A percentile compares a stretch with the other conserved stretches of the same genome.
Evolutionary conservation across 179 eudicot species (phyloP).

Genomic region (Corrigiola litoralis): DNA sequence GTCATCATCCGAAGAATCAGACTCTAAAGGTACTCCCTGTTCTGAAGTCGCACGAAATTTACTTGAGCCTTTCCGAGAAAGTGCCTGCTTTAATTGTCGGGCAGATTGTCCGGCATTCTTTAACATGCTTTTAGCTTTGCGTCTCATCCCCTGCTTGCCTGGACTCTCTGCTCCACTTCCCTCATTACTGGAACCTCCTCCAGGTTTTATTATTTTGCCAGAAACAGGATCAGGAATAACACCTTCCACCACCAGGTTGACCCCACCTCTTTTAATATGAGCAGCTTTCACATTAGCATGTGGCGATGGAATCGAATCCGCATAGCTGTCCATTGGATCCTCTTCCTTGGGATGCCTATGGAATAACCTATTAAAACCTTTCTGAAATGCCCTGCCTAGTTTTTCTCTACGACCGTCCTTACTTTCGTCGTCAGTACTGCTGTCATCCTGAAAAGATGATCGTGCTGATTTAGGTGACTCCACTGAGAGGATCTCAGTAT

Average conservation of each 20-base stretch:
- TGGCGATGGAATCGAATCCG: constrained; percentile 36
- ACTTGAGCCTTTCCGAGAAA: constrained; percentile 46
- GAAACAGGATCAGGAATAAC: constrained; percentile 26
- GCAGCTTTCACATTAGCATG: constrained; percentile 32
- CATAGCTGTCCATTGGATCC: constrained; percentile 22
- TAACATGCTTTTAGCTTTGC: constrained; percentile 39
- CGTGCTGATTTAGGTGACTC: constrained; percentile 30
- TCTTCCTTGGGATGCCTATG: constrained; percentile 36
- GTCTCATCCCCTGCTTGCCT: constrained; percentile 31
- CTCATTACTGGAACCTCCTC: constrained; percentile 28
- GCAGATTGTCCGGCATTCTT: constrained; percentile 62
- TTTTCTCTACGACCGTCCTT: constrained; percentile 31
- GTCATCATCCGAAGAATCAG: constrained; percentile 42
- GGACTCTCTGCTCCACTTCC: constrained; percentile 38
- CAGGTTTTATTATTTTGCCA: constrained; percentile 14
- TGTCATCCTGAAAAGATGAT: constrained; percentile 28
- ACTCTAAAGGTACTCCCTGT: constrained; percentile 16
- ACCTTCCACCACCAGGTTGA: constrained; percentile 50
- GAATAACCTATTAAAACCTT: constrained; percentile 55
- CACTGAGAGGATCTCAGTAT: constrained; percentile 26
- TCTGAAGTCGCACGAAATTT: constrained; percentile 19
- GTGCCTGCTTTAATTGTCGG: constrained; percentile 30
- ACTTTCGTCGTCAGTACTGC: constrained; percentile 53
- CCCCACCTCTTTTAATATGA: constrained; percentile 32
- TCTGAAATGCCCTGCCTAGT: constrained; percentile 30